Conservation (phyloP, 2,329 filamentous ascomycete species). For the Colletotrichum eremochloae region DNA sequence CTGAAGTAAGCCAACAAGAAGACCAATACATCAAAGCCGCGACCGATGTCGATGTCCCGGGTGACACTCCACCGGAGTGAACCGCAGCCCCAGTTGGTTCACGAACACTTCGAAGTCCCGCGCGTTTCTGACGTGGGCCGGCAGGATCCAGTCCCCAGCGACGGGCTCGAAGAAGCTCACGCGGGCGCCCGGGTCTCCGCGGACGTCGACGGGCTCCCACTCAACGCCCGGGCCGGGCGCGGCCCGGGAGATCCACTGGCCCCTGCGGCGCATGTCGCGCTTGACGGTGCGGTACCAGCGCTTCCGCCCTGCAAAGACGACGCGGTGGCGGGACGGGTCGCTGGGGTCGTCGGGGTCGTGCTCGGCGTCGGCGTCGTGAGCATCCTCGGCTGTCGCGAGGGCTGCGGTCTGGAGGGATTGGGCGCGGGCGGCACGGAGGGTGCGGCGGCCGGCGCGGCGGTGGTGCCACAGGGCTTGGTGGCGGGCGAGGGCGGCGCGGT, state of each 20-base stretch:
- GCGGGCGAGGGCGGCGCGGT: background rate
- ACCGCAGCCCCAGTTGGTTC: conserved; percentile 10
- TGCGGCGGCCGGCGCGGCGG: background rate
- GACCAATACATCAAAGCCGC: background rate
- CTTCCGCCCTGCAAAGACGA: background rate
- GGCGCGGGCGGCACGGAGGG: background rate
- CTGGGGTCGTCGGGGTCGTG: background rate
- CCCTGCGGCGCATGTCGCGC: background rate
- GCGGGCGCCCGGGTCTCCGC: background rate
- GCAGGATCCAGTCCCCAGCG: background rate
- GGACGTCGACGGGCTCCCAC: background rate
- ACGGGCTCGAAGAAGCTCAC: too few relatives aligned
- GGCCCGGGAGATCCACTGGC: background rate
- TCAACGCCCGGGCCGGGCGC: background rate
- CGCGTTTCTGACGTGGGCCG: background rate
- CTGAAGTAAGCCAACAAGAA: too few relatives aligned
- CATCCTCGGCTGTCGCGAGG: background rate
- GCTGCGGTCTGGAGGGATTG: too few relatives aligned
- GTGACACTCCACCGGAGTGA: background rate
- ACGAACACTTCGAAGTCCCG: background rate
- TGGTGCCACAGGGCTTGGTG: conserved; percentile 2
- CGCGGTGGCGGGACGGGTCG: background rate
- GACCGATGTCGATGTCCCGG: background rate
- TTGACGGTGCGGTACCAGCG: background rate
- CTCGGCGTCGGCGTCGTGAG: background rate